Percentiles rank a stretch among this genome's conserved stretches.
Evolutionary conservation across 2,329 filamentous ascomycete species (phyloP).

Genomic region (Xylaria sp.): DNA sequence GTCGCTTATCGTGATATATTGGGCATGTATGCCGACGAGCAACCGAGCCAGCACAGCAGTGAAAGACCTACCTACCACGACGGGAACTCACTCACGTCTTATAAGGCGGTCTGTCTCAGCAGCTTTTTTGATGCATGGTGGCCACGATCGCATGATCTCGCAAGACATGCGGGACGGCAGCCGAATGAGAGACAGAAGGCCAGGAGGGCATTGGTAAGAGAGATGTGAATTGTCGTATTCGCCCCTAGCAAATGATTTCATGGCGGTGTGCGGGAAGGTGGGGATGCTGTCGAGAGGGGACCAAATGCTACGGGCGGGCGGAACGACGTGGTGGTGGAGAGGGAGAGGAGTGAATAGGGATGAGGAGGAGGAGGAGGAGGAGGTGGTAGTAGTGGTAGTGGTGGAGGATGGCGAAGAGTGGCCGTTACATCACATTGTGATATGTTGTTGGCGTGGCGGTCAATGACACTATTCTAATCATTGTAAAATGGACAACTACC

Average conservation of each 20-base stretch:
- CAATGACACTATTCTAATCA: constrained; percentile 15
- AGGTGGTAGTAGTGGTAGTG: not conserved
- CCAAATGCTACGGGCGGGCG: constrained; percentile 24
- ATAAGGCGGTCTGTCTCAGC: constrained; percentile 11
- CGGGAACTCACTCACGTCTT: constrained; percentile 20
- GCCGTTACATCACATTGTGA: constrained; percentile 35
- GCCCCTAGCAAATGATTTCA: constrained; percentile 22
- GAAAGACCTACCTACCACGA: constrained; percentile 13
- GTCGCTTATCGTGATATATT: constrained; percentile 36
- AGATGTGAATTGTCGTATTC: constrained; percentile 32
- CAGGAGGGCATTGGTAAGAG: constrained; percentile 5
- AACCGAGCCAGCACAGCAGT: not conserved
- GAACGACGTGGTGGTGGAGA: constrained; percentile 30
- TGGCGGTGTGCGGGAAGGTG: constrained; percentile 39
- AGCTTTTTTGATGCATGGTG: constrained; percentile 10
- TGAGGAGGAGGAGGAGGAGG: constrained; percentile 9
- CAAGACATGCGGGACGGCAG: constrained; percentile 8
- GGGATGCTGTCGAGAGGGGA: constrained; percentile 33
- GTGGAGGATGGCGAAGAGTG: constrained; percentile 23
- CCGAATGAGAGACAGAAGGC: not conserved
- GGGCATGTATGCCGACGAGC: constrained; percentile 34
- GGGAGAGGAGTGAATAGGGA: not conserved
- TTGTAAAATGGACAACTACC: not conserved
- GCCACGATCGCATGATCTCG: constrained; percentile 22
- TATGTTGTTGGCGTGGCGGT: constrained; percentile 36